A percentile compares a stretch with the other conserved stretches of the same genome.
These are phyloP conservation scores for Entomortierella lignicola DNA, from an alignment of 192 early-diverging fungal species.

Conservation along the genomic window DNA sequence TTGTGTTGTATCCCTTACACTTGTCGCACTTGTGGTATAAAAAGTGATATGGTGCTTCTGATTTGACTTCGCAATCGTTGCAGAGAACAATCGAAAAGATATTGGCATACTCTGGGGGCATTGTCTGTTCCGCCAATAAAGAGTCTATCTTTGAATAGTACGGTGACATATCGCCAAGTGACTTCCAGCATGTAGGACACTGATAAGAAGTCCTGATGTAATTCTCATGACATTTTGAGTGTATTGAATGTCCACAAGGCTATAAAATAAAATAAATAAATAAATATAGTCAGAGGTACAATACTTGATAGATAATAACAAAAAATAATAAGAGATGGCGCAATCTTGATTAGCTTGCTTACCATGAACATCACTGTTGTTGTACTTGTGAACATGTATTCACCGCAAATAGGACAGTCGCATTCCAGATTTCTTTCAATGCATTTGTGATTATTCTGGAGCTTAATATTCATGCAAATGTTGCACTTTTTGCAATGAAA, in stretches of 20 bases:
- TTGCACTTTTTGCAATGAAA: constrained; percentile 95
- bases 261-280: constrained; percentile 35
- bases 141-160: constrained; percentile 89
- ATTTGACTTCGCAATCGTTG: constrained; percentile 94
- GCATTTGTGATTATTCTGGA: constrained; percentile 86
- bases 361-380: constrained; percentile 88
- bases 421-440: constrained; percentile 91
- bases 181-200: constrained; percentile 95
- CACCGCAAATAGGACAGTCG: constrained; percentile 97
- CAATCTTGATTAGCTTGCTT: not conserved
- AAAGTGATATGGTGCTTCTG: constrained; percentile 90
- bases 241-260: constrained; percentile 94
- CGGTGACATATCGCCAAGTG: constrained; percentile 83
- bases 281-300: not conserved
- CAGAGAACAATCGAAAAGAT: constrained; percentile 83
- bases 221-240: constrained; percentile 84
- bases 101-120: constrained; percentile 92
- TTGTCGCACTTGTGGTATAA: constrained; percentile 93
- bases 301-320: too few species aligned
- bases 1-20: constrained; percentile 94
- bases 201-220: constrained; percentile 93
- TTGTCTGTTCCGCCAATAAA: constrained; percentile 80
- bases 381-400: constrained; percentile 92
- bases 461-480: constrained; percentile 84
- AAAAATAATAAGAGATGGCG: too few species aligned